Evolutionary conservation across 129 eudicot genomes (phyloP).

Genomic region (carrot (Daucus carota)): DNA sequence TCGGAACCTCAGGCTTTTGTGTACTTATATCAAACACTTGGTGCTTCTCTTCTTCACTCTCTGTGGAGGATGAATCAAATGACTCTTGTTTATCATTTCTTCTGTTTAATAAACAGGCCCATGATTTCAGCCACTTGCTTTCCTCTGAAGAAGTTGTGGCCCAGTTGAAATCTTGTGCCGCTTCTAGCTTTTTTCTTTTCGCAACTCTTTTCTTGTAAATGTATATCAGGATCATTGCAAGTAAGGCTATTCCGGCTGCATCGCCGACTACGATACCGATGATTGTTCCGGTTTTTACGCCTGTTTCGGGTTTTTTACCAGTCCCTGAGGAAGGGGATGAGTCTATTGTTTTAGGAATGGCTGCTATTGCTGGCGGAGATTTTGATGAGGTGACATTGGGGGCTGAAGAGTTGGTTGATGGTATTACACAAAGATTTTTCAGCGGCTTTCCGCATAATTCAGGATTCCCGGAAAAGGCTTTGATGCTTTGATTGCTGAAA

Average conservation of each 20-base stretch:
- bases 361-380: conserved; percentile 94
- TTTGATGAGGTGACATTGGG: conserved; percentile 45
- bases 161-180: conserved; percentile 50
- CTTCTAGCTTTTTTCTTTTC: conserved; percentile 18
- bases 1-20: conserved; percentile 20
- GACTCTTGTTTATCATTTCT: conserved; percentile 36
- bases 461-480: conserved; percentile 57
- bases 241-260: conserved; percentile 43
- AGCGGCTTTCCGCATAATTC: conserved; percentile 72
- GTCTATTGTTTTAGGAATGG: conserved; percentile 56
- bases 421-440: conserved; percentile 37
- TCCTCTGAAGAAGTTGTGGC: conserved; percentile 48
- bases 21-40: conserved; percentile 10
- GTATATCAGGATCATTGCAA: conserved; percentile 39
- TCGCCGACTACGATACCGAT: conserved; percentile 71
- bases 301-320: conserved; percentile 8
- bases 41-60: conserved; percentile 23
- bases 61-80: conserved; percentile 29
- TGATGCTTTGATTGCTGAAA: conserved; percentile 41
- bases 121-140: conserved; percentile 47
- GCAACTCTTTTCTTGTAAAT: conserved; percentile 25
- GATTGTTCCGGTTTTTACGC: conserved; percentile 44
- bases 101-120: conserved; percentile 58
- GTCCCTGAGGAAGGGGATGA: conserved; percentile 20
- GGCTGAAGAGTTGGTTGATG: conserved; percentile 36